Conservation (phyloP, 371 early-diverging fungal species). For the Mucor mucedo region DNA sequence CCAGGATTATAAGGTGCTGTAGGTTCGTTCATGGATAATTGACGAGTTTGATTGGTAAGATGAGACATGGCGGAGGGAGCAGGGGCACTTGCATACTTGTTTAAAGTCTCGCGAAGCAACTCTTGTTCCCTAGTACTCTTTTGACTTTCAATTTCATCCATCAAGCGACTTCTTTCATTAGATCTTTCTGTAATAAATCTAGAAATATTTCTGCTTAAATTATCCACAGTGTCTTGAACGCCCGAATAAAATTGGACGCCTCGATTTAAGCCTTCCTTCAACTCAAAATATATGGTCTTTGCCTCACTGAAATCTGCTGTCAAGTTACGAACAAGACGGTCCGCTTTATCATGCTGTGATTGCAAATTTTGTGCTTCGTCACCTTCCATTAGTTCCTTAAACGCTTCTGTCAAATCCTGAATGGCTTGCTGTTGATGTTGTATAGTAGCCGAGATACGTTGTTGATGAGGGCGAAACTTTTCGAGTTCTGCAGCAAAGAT, state of each 20-base stretch:
- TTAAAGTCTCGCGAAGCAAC: slow-evolving; percentile 74
- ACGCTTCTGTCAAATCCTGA: slow-evolving; percentile 76
- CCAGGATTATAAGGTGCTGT: slow-evolving; percentile 20
- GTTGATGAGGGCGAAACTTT: slow-evolving; percentile 84
- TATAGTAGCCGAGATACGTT: slow-evolving; percentile 75
- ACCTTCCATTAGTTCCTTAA: slow-evolving; percentile 75
- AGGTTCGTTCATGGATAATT: slow-evolving; percentile 34
- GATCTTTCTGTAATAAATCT: slow-evolving; percentile 71
- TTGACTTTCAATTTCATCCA: slow-evolving; percentile 60
- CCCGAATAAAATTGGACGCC: slow-evolving; percentile 85
- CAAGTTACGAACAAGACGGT: slow-evolving; percentile 62
- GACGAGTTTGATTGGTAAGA: slow-evolving; percentile 38
- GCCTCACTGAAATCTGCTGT: slow-evolving; percentile 67
- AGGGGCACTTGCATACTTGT: slow-evolving; percentile 33
- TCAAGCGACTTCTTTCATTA: slow-evolving; percentile 70
- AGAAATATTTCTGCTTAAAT: slow-evolving; percentile 63
- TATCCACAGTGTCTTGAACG: slow-evolving; percentile 67
- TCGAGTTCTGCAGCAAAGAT: slow-evolving; percentile 89
- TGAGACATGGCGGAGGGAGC: slow-evolving; percentile 35
- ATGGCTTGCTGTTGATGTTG: slow-evolving; percentile 79
- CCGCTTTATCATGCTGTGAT: slow-evolving; percentile 69
- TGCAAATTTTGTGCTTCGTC: slow-evolving; percentile 74
- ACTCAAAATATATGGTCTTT: slow-evolving; percentile 57
- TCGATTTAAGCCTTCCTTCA: slow-evolving; percentile 72
- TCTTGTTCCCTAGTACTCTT: slow-evolving; percentile 75